A percentile compares a stretch with the other conserved stretches of the same genome.
Conservation (phyloP, 257 asterid genomes). For the Anisodus tanguticus region DNA sequence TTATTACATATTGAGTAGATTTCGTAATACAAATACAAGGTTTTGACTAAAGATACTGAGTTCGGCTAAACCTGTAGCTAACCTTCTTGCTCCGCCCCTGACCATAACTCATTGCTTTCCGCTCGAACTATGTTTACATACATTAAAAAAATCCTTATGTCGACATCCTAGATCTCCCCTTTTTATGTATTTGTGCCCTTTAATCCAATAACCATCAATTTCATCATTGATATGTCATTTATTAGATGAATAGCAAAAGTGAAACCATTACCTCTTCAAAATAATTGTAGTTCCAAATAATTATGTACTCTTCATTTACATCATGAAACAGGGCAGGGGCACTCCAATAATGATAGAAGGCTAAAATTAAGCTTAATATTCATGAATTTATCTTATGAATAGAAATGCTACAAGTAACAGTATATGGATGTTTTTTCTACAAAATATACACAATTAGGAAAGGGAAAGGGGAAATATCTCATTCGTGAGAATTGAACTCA, state of each 20-base stretch:
- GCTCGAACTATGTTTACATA: neutral
- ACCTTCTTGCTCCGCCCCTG: too few relatives aligned
- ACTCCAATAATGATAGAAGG: neutral
- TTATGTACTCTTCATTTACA: neutral
- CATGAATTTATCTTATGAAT: neutral
- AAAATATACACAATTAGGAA: too few relatives aligned
- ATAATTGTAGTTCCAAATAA: neutral
- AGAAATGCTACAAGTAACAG: neutral
- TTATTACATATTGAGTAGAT: too few relatives aligned
- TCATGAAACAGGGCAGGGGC: neutral
- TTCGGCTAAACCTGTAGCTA: too few relatives aligned
- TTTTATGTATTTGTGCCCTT: neutral
- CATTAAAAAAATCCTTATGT: neutral
- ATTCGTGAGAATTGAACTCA: neutral
- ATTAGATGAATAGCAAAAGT: neutral
- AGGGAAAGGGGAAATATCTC: too few relatives aligned
- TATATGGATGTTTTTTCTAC: neutral
- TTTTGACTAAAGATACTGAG: too few relatives aligned
- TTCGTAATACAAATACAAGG: too few relatives aligned
- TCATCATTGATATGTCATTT: neutral
- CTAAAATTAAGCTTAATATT: neutral
- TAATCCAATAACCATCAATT: neutral
- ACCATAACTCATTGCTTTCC: neutral
- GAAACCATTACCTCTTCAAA: neutral
- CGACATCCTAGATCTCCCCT: neutral